A percentile compares a stretch with the other conserved stretches of the same genome.
Conservation (phyloP, 129 eudicot genomes). For the Flaveria bidentis region DNA sequence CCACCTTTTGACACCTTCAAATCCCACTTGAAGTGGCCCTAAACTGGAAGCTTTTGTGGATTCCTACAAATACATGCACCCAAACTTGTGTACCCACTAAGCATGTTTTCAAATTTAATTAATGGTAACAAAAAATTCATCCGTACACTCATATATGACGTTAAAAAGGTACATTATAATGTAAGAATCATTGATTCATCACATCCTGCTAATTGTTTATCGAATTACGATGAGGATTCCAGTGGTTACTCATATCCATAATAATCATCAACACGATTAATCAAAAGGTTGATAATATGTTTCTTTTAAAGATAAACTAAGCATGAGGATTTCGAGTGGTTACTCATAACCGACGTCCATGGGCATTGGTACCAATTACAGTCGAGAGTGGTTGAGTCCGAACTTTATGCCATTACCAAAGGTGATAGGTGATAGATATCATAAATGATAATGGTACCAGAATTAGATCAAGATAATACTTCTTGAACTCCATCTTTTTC, state of each 20-base stretch:
- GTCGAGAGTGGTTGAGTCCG: constrained; percentile 71
- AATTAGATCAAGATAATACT: constrained; percentile 59
- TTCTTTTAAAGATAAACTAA: background rate
- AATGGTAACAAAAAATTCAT: background rate
- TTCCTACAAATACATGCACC: constrained; percentile 37
- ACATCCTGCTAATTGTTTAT: background rate
- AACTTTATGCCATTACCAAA: constrained; percentile 72
- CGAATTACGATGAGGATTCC: too few relatives aligned
- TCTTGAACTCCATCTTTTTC: constrained; percentile 58
- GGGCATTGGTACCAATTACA: constrained; percentile 66
- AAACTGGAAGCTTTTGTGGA: constrained; percentile 7
- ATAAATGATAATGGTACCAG: constrained; percentile 61
- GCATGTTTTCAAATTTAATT: background rate
- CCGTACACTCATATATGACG: background rate
- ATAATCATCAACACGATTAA: background rate
- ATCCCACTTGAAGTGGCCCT: constrained; percentile 37
- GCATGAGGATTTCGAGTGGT: background rate
- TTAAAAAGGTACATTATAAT: background rate
- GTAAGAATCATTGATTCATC: background rate
- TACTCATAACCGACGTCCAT: constrained; percentile 55
- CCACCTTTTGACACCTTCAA: constrained; percentile 9
- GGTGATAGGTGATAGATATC: constrained; percentile 51
- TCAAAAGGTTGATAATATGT: background rate
- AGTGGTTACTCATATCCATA: too few relatives aligned
- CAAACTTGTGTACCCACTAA: constrained; percentile 21